These are phyloP conservation scores for Leptoxyphium fumago DNA, from an alignment of 2,329 filamentous ascomycete genomes.

Conservation along the genomic window DNA sequence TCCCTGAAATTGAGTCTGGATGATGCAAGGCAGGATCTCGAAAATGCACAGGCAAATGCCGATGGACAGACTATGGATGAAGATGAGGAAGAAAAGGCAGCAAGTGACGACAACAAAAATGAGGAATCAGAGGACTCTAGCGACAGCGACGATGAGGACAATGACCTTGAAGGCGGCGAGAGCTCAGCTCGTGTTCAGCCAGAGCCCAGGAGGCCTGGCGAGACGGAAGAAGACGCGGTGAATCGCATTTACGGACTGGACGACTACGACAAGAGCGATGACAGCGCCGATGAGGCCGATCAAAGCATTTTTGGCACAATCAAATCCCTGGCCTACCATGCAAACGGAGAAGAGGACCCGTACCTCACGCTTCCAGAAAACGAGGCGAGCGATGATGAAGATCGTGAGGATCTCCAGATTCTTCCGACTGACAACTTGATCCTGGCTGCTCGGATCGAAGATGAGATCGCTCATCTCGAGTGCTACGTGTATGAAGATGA, in stretches of 20 bases:
- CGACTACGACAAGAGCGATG: conserved; percentile 62
- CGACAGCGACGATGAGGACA: conserved; percentile 48
- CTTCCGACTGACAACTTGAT: conserved; percentile 85
- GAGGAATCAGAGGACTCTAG: conserved; percentile 11
- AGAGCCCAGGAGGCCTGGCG: conserved; percentile 2
- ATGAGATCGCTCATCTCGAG: conserved; percentile 91
- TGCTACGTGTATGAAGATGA: conserved; percentile 95
- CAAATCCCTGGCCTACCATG: conserved; percentile 85
- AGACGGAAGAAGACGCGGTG: conserved; percentile 51
- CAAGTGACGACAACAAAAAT: conserved; percentile 16
- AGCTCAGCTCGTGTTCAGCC: not conserved
- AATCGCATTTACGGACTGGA: conserved; percentile 94
- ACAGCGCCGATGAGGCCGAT: conserved; percentile 42
- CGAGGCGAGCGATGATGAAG: conserved; percentile 57
- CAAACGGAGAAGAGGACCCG: conserved; percentile 85
- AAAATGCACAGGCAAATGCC: conserved; percentile 43
- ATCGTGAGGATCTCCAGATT: conserved; percentile 86
- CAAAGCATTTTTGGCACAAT: conserved; percentile 93
- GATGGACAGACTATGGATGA: conserved; percentile 8
- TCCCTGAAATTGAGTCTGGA: conserved; percentile 56
- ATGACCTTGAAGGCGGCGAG: conserved; percentile 13
- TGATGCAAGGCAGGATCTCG: conserved; percentile 76
- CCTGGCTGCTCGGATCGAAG: conserved; percentile 84
- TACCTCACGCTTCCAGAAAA: conserved; percentile 77
- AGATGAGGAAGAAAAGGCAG: conserved; percentile 1